Evolutionary conservation across 805 yeast species (phyloP).

Genomic region (Saccharomycopsis microspora): DNA sequence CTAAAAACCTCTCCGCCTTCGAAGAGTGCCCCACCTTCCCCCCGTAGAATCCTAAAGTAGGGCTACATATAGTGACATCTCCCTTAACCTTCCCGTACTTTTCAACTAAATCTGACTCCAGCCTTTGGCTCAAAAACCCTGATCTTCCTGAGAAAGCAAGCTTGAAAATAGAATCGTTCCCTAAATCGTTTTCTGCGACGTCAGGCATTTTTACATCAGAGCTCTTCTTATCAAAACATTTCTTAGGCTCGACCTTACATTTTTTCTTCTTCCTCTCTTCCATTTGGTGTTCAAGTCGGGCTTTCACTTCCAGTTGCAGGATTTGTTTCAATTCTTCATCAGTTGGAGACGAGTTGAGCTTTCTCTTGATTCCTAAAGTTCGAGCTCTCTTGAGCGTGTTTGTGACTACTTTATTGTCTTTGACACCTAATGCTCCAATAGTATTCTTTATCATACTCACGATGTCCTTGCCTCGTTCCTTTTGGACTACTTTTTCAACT

Average conservation of each 20-base stretch:
- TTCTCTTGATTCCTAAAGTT: slow-evolving; percentile 8
- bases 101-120: too few species aligned
- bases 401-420: slow-evolving; percentile 11
- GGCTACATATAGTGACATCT: too few species aligned
- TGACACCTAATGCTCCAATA: slow-evolving; percentile 14
- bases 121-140: too few species aligned
- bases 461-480: slow-evolving; percentile 10
- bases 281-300: background rate
- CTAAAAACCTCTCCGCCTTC: background rate
- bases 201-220: too few species aligned
- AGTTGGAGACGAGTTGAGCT: background rate
- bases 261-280: background rate
- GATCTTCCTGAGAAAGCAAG: too few species aligned
- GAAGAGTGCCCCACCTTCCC: too few species aligned
- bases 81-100: too few species aligned
- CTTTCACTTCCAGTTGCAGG: slow-evolving; percentile 1
- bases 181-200: too few species aligned
- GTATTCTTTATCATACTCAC: slow-evolving; percentile 15
- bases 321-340: slow-evolving; percentile 9
- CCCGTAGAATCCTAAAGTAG: too few species aligned
- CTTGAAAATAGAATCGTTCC: too few species aligned
- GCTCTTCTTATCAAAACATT: background rate
- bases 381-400: slow-evolving; percentile 12
- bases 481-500: slow-evolving; percentile 15
- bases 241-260: background rate